Conservation (phyloP, 345 rosid species). For the Arabidopsis arenosa region DNA sequence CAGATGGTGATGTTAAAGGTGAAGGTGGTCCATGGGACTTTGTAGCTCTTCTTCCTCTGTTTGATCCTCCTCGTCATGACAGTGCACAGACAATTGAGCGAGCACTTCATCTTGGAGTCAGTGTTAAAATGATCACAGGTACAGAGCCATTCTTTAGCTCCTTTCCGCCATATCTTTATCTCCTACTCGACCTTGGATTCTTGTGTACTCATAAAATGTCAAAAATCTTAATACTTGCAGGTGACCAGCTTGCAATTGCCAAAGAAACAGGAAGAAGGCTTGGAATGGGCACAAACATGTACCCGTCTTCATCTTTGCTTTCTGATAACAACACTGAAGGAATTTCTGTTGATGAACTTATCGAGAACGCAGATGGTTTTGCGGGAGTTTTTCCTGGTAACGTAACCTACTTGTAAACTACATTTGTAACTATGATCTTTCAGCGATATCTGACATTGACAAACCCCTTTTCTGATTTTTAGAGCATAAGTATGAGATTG, state of each 20-base stretch:
- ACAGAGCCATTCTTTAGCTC: neutral
- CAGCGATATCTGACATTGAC: neutral
- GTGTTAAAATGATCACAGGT: slow-evolving; percentile 78
- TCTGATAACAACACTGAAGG: slow-evolving; percentile 47
- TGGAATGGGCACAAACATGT: slow-evolving; percentile 90
- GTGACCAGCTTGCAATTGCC: slow-evolving; percentile 70
- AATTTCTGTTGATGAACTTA: slow-evolving; percentile 55
- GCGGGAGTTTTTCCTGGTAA: slow-evolving; percentile 73
- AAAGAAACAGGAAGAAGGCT: slow-evolving; percentile 74
- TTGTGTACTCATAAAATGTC: slow-evolving; percentile 1
- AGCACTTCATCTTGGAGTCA: slow-evolving; percentile 68
- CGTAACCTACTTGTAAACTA: neutral
- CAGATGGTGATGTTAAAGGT: slow-evolving; percentile 58
- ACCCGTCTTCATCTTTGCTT: slow-evolving; percentile 71
- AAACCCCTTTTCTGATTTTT: neutral
- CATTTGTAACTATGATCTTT: slow-evolving; percentile 20
- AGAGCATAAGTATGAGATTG: slow-evolving; percentile 71
- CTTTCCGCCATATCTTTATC: neutral
- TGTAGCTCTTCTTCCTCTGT: slow-evolving; percentile 73
- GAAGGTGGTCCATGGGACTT: slow-evolving; percentile 77
- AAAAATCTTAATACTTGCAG: slow-evolving; percentile 30
- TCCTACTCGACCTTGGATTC: neutral
- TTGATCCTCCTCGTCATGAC: slow-evolving; percentile 68
- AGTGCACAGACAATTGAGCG: slow-evolving; percentile 66
- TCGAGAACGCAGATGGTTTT: slow-evolving; percentile 57